These are phyloP conservation scores for Neohortaea acidophila DNA, from an alignment of 495 filamentous ascomycete species.

Conservation along the genomic window DNA sequence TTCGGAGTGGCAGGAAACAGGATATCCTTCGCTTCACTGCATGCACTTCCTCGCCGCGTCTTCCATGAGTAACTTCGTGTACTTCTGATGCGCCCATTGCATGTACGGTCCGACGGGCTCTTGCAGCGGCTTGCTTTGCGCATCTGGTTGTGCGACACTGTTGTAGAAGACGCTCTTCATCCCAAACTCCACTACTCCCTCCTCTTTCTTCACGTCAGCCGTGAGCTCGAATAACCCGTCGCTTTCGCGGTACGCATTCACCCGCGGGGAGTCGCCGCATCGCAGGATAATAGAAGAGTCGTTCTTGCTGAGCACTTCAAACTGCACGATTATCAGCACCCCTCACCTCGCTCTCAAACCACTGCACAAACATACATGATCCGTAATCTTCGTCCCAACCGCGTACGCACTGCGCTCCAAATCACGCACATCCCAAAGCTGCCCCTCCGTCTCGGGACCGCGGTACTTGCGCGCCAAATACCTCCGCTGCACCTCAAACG, in stretches of 20 bases:
- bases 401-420: conserved; percentile 41
- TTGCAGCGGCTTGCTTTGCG: conserved; percentile 24
- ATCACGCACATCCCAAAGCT: conserved; percentile 47
- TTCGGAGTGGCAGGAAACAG: background rate
- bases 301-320: conserved; percentile 56
- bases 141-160: conserved; percentile 27
- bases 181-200: conserved; percentile 45
- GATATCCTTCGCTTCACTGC: conserved; percentile 4
- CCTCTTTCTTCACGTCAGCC: conserved; percentile 42
- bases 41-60: conserved; percentile 31
- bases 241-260: conserved; percentile 38
- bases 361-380: too few species aligned
- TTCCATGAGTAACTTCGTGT: conserved; percentile 48
- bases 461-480: conserved; percentile 49
- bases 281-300: conserved; percentile 45
- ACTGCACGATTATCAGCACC: too few species aligned
- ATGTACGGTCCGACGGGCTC: conserved; percentile 41
- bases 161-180: conserved; percentile 55
- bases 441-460: conserved; percentile 39
- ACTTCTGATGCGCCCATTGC: conserved; percentile 45
- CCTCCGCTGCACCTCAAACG: conserved; percentile 47
- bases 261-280: conserved; percentile 51
- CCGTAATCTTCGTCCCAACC: conserved; percentile 49
- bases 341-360: too few species aligned
- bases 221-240: conserved; percentile 60